Evolutionary conservation across 169 alveolate genomes (phyloP), one percentile per base, ranked within the genome.

Genomic region (Cryptosporidium meleagridis): DNA sequence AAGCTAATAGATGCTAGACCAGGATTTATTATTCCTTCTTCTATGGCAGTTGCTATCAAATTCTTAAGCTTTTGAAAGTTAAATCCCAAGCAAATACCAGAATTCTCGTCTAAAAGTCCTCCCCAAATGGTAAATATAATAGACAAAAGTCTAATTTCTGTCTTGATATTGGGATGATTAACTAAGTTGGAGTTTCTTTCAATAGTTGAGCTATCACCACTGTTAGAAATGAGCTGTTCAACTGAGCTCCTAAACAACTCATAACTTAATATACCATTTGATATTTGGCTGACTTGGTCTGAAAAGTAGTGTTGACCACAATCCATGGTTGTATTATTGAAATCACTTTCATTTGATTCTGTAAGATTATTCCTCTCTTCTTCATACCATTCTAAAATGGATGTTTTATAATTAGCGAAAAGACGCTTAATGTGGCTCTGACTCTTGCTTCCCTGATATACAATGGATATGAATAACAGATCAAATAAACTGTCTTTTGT

Each of bases 101-200:
- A 12, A 23, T 65, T 21, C 6, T 37, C 23, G 41, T 21, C 18
- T n/a, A 33, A 10, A 23, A 80, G 14, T 7, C 89, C 61, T 14
- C 89, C 89, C 89, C 89, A 80, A 29, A 80, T 23, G 14, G 75
- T 45, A 8, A 80, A 29, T 9, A 80, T 29, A 61, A 41, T 7
- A 18, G 80, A 80, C 10, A 80, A 23, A 16, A 41, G 26, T 41
- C 89, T 80, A 16, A 73, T n/a, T 23, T 55, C 86, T 4, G 59
- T 73, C 7, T 73, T 26, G 8, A 39, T 4, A 10, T 7, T 16
- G 18, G 59, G 14, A 10, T 58, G 9, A 62, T 48, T 16, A 6
- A 18, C 4, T 4, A 35, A 39, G 2, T 29, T 26, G 26, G 1
- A 55, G 23, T 9, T 59, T 21, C 7, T 26, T 21, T 44, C 75